Percentiles rank a stretch among this genome's conserved stretches.
Conservation (phyloP, 257 asterid species). For the Solanum dulcamara region DNA sequence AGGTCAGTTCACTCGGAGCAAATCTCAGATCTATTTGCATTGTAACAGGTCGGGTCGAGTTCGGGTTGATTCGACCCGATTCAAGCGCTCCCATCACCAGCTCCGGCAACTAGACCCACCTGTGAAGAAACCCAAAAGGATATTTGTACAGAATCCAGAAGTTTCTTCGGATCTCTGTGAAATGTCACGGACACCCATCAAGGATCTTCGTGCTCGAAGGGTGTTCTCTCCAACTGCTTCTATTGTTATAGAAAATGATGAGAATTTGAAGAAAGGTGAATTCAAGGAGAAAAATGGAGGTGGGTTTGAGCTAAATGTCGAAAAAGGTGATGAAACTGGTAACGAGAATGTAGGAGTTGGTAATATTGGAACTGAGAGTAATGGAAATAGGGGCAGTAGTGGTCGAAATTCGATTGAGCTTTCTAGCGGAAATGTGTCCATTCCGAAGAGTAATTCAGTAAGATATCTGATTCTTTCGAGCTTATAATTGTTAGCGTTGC, state of each 20-base stretch:
- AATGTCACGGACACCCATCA: constrained; percentile 14
- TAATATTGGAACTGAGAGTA: not conserved
- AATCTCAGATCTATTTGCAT: constrained; percentile 21
- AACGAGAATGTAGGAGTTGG: not conserved
- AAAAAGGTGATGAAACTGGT: not conserved
- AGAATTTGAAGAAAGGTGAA: not conserved
- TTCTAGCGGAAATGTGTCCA: not conserved
- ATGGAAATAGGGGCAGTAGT: not conserved
- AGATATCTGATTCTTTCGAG: not conserved
- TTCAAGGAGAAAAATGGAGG: not conserved
- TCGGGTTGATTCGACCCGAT: constrained; percentile 1
- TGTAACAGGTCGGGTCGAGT: constrained; percentile 28
- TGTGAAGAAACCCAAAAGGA: not conserved
- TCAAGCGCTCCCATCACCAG: not conserved
- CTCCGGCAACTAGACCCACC: not conserved
- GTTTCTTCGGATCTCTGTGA: constrained; percentile 12
- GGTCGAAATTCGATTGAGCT: not conserved
- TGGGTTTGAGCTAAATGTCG: not conserved
- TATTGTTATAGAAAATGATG: constrained; percentile 1
- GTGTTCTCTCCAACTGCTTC: constrained; percentile 29
- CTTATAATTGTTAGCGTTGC: not conserved
- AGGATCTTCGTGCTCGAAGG: constrained; percentile 43
- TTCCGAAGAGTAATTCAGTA: not conserved
- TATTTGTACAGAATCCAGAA: not conserved
- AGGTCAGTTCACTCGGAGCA: constrained; percentile 39